Percentiles rank a stretch among this genome's conserved stretches.
phyloP scores from a whole-genome alignment of 306 rosid genomes.

The Leucaena leucocephala region DNA sequence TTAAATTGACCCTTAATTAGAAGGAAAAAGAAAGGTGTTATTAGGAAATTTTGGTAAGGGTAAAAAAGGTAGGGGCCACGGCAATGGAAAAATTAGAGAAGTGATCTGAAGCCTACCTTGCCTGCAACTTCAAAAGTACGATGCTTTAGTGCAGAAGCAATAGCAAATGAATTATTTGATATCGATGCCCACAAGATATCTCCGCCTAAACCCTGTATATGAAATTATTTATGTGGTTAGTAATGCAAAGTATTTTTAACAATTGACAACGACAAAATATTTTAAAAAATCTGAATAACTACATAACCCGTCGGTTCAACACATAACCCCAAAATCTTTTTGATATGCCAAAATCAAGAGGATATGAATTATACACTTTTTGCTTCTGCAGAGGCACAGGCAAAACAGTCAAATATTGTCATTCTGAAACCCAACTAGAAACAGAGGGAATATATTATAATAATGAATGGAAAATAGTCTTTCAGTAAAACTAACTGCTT shows the following conservation, averaged over 20 bases:
- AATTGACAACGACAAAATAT: neutral
- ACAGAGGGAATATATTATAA: neutral
- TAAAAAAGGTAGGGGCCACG: neutral
- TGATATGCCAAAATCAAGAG: conserved; percentile 74
- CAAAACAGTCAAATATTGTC: conserved; percentile 33
- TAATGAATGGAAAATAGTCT: conserved; percentile 25
- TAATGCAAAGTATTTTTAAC: conserved; percentile 16
- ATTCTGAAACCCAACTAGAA: neutral
- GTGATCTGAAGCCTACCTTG: conserved; percentile 54
- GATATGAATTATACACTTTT: conserved; percentile 70
- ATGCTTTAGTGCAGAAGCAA: conserved; percentile 71
- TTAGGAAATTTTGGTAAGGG: neutral
- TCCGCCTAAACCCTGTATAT: conserved; percentile 62
- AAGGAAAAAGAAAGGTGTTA: conserved; percentile 20
- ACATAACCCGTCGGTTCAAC: conserved; percentile 69
- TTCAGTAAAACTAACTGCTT: neutral
- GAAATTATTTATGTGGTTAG: conserved; percentile 19
- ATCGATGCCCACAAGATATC: conserved; percentile 86
- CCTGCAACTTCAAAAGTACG: conserved; percentile 69
- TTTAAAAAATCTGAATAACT: conserved; percentile 4
- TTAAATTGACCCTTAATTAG: conserved; percentile 81
- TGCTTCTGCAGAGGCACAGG: conserved; percentile 74
- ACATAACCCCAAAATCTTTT: conserved; percentile 93
- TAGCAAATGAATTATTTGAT: conserved; percentile 71
- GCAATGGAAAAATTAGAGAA: conserved; percentile 8